These are phyloP conservation scores for Tuber magnatum DNA, from an alignment of 495 filamentous ascomycete genomes.

Conservation along the genomic window DNA sequence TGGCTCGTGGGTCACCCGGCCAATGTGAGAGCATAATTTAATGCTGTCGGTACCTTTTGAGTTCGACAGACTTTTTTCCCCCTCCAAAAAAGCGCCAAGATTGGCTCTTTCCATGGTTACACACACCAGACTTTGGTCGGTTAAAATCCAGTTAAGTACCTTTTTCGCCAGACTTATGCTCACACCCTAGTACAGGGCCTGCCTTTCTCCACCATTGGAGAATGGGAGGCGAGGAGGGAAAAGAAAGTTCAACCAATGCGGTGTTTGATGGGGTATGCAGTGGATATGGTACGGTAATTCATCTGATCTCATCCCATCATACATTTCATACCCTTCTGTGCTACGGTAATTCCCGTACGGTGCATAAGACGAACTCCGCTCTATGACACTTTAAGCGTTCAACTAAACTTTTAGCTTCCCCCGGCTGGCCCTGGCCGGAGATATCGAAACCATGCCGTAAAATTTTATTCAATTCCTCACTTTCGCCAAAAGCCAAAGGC, in stretches of 20 bases:
- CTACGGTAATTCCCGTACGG: neutral
- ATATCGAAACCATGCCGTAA: neutral
- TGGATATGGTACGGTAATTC: neutral
- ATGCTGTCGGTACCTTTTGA: too few relatives aligned
- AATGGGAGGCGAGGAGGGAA: neutral
- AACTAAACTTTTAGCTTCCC: neutral
- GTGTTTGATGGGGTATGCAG: neutral
- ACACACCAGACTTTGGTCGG: too few relatives aligned
- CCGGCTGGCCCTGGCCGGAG: neutral
- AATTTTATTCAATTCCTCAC: neutral
- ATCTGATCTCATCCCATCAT: neutral
- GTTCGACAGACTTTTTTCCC: too few relatives aligned
- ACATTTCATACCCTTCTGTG: neutral
- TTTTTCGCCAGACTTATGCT: too few relatives aligned
- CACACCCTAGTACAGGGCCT: too few relatives aligned
- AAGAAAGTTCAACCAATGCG: neutral
- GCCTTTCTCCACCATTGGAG: neutral
- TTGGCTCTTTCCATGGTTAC: too few relatives aligned
- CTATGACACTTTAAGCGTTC: neutral
- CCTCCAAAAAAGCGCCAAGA: too few relatives aligned
- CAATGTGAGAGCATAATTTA: too few relatives aligned
- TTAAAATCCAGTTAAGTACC: too few relatives aligned
- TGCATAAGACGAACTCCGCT: neutral
- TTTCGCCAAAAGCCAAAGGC: neutral
- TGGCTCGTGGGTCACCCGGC: too few relatives aligned